A percentile compares a stretch with the other conserved stretches of the same genome.
These are phyloP conservation scores for Boletus subparvulus DNA, from an alignment of 768 basidiomycete genomes.

Conservation along the genomic window DNA sequence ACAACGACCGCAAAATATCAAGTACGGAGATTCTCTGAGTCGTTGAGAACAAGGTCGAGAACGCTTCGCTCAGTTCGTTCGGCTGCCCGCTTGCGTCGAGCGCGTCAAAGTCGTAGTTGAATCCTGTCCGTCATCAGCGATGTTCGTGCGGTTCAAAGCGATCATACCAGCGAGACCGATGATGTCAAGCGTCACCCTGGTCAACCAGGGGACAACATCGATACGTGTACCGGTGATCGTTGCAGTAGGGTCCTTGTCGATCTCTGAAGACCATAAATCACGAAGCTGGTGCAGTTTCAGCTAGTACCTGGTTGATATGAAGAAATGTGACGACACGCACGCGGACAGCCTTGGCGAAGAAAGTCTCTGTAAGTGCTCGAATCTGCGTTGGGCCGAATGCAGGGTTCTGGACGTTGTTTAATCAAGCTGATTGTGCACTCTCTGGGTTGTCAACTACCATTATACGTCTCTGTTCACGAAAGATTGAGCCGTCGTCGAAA, in stretches of 20 bases:
- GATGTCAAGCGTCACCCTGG: slow-evolving; percentile 39
- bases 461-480: slow-evolving; percentile 20
- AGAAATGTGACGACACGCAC: not conserved
- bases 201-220: slow-evolving; percentile 36
- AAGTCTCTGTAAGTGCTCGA: slow-evolving; percentile 54
- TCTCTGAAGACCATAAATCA: slow-evolving; percentile 44
- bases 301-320: not conserved
- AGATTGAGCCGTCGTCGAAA: not conserved
- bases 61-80: slow-evolving; percentile 35
- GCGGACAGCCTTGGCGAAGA: slow-evolving; percentile 48
- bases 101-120: slow-evolving; percentile 38
- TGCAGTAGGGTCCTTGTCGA: slow-evolving; percentile 25
- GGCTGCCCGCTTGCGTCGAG: slow-evolving; percentile 24
- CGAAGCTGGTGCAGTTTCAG: slow-evolving; percentile 35
- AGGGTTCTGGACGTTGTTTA: slow-evolving; percentile 46
- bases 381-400: slow-evolving; percentile 64
- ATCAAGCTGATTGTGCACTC: not conserved
- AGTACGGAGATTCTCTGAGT: slow-evolving; percentile 20
- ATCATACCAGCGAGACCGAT: slow-evolving; percentile 41
- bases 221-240: slow-evolving; percentile 18
- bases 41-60: slow-evolving; percentile 31
- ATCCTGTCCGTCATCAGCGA: slow-evolving; percentile 28
- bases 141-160: not conserved
- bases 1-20: slow-evolving; percentile 31
- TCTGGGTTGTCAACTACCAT: slow-evolving; percentile 23